A percentile compares a stretch with the other conserved stretches of the same genome.
phyloP scores from a whole-genome alignment of 176 grass and related monocot species.

The Lolium multiflorum region DNA sequence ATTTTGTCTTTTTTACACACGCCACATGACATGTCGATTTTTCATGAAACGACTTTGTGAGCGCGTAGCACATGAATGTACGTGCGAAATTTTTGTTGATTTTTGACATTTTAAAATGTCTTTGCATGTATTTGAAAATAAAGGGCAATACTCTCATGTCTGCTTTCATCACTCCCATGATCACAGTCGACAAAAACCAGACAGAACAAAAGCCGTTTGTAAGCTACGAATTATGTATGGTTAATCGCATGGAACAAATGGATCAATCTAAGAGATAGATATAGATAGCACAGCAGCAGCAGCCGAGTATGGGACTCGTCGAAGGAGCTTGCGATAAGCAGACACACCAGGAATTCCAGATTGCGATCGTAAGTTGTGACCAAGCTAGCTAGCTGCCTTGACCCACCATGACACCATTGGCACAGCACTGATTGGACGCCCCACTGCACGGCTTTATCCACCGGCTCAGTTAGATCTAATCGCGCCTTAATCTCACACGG shows the following conservation, averaged over 20 bases:
- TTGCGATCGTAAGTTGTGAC: conserved; percentile 53
- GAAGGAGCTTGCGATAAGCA: conserved; percentile 21
- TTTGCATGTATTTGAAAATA: no score
- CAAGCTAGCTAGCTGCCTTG: conserved; percentile 53
- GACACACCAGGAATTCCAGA: conserved; percentile 40
- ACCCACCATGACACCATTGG: conserved; percentile 28
- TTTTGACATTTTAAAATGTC: no score
- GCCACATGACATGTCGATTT: no score
- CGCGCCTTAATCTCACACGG: not conserved
- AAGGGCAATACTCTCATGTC: no score
- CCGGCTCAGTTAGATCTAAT: conserved; percentile 27
- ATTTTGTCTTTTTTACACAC: no score
- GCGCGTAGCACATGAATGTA: no score
- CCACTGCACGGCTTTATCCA: conserved; percentile 28
- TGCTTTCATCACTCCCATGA: no score
- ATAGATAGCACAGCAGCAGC: not conserved
- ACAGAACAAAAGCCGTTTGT: not conserved
- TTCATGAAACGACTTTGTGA: no score
- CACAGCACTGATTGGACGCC: conserved; percentile 25
- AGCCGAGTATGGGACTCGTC: conserved; percentile 46
- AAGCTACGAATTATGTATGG: not conserved
- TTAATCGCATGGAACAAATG: not conserved
- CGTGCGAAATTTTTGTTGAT: no score
- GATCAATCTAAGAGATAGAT: not conserved
- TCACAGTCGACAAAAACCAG: conserved; percentile 14